These are phyloP conservation scores for Fusarium sp. DNA, from an alignment of 2,329 filamentous ascomycete species.

Conservation along the genomic window DNA sequence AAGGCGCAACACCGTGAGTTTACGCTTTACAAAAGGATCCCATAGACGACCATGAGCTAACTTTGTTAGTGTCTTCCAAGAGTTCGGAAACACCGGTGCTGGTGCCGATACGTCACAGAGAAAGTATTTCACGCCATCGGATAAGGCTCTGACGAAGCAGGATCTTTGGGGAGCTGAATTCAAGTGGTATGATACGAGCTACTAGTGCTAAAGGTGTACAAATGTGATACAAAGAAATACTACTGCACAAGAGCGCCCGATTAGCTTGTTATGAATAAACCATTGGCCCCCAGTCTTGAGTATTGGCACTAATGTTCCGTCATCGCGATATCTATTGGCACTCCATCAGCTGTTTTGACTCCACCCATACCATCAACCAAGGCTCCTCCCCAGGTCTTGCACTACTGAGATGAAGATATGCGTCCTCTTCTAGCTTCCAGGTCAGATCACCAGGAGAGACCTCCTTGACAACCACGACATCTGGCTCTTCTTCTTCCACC, in stretches of 20 bases:
- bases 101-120: neutral
- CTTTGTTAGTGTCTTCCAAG: neutral
- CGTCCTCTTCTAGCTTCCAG: neutral
- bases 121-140: neutral
- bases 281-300: fast-evolving
- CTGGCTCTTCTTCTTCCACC: neutral
- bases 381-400: neutral
- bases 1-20: neutral
- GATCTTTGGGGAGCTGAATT: neutral
- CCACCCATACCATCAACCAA: neutral
- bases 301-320: fast-evolving
- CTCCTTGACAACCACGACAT: neutral
- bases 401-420: neutral
- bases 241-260: fast-evolving
- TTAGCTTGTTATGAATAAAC: neutral
- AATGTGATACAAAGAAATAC: neutral
- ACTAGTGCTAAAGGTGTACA: neutral
- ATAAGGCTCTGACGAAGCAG: neutral
- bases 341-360: neutral
- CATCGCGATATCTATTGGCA: neutral
- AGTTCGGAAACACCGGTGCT: neutral
- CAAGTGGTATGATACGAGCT: neutral
- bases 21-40: neutral
- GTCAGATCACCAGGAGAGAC: neutral
- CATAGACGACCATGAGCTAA: neutral